Base-by-base conservation (phyloP, 305 asterid species). In the Plantago coronopus region DNA sequence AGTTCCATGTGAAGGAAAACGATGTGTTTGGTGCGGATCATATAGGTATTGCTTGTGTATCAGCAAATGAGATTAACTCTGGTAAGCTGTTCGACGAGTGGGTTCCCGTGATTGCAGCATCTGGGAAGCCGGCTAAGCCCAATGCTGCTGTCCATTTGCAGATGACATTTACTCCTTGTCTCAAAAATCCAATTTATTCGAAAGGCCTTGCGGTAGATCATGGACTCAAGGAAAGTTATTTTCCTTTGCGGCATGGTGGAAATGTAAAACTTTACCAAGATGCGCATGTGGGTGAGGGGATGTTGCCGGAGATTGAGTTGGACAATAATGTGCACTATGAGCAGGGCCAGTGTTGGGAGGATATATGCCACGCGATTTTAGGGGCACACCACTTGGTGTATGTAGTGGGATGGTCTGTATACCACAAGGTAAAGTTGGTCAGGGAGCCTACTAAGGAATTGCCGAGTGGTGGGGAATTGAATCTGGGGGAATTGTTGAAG, bases 341-440 rank as follows among this genome's bases (percentile, higher is more conserved):
- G 72, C 91, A 83, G 58, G 85, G 69, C 2, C 80, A 80, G 31
- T 89, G 97, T 46, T 89, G 97, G 97, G 97, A 89, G 72, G 97
- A 89, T 16, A 87, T 87, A 2, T 89, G 96, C 57, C 87, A 87
- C 48, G 88, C 97, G 17, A 87, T 89, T 22, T 48, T 85, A 37
- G 96, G 87, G 72, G 97, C 97, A 0, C 97, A 87, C 61, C 95
- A 87, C 63, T 56, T 89, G 81, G 85, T 89, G 43, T 89, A 89
- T 38, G 48, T 89, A 0, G 83, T 77, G 5, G 97, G 99, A 17
- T 93, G 99, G 97, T 93, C 99, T 10, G 83, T 93, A 11, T 89
- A 65, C 62, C 95, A 89, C 48, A 85, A 85, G 88, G 95, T 93
- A 72, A 79, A 60, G 84, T 74, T 93, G 68, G 95, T 89, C 25